Evolutionary conservation across 2,329 filamentous ascomycete genomes (phyloP).

Genomic region (Talaromyces sp.): DNA sequence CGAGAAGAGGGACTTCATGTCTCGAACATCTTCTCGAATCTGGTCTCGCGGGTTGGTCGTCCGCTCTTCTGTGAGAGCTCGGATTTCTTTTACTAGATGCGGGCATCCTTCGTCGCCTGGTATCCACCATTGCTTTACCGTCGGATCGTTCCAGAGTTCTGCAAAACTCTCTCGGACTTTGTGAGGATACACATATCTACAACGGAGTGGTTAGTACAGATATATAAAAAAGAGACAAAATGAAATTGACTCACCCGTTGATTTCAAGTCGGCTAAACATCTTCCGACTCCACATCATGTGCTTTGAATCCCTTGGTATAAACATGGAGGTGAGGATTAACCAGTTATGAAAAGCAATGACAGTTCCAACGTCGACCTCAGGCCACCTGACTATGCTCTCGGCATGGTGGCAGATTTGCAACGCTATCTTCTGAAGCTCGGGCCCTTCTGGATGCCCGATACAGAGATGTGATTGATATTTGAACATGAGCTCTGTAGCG

Average conservation of each 20-base stretch:
- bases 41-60: conserved; percentile 52
- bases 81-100: conserved; percentile 68
- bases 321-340: conserved; percentile 74
- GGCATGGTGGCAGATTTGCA: conserved; percentile 70
- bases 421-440: conserved; percentile 59
- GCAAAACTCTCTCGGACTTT: conserved; percentile 71
- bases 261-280: conserved; percentile 76
- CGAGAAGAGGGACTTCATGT: conserved; percentile 70
- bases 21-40: conserved; percentile 60
- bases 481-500: conserved; percentile 74
- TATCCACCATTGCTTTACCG: conserved; percentile 81
- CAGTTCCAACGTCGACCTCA: conserved; percentile 61
- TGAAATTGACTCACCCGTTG: conserved; percentile 59
- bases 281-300: conserved; percentile 72
- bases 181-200: conserved; percentile 76
- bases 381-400: conserved; percentile 73
- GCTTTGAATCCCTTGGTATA: conserved; percentile 66
- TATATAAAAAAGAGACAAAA: not conserved
- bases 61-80: conserved; percentile 75
- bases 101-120: conserved; percentile 74
- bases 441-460: conserved; percentile 46
- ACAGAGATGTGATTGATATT: conserved; percentile 62
- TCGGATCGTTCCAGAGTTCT: conserved; percentile 65
- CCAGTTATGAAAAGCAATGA: conserved; percentile 69
- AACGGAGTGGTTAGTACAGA: not conserved